Base-by-base conservation (phyloP, 2,329 filamentous ascomycete species). In the Paramyrothecium sp. region DNA sequence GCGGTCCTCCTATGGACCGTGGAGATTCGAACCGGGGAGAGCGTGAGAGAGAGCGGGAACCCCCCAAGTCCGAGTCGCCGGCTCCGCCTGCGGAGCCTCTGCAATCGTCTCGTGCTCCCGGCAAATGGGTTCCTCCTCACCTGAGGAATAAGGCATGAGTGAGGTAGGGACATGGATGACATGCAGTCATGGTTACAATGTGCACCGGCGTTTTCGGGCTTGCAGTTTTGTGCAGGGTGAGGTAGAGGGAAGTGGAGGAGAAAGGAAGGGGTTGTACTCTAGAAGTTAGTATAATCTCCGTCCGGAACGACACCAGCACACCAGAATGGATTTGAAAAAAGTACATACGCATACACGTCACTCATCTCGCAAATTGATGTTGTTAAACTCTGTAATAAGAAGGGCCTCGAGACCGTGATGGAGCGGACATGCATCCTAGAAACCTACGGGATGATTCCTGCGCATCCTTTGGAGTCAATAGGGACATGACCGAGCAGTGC, bases 81-180 rank as follows among this genome's bases (percentile, higher is more conserved):
- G 73, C 78, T 53, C 69, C 78, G 51, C 64, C 77, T 21, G 68
- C 74, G 41, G 83, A 86, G 73, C 63, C 77, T 51, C 73, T 85
- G 58, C 81, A 80, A 67, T 71, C 84, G 17, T 79, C 80, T 47
- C 81, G 84, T 47, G 77, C 73, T 26, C 66, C 81, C 50, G 84
- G 84, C 64, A 88, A 86, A 71, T 89, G 81, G 73, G 82, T 88
- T 66, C 85, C 85, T 64, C 74, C 72, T 65, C 73, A 77, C 59
- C 38, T 67, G 69, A 71, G 73, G 62, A 73, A 73, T 62, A 69
- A 73, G 67, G 63, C 61, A 56, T 66, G 54, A 62, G 49, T 53
- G 54, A 57, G 56, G 51, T 53, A 58, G 47, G 23, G 51, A 51
- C 53, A 55, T 53, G 58, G 41, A 63, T 61, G 56, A 59, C 58